Evolutionary conservation across 1,284 basidiomycete genomes (phyloP).

Genomic region (Naganishia sp.): DNA sequence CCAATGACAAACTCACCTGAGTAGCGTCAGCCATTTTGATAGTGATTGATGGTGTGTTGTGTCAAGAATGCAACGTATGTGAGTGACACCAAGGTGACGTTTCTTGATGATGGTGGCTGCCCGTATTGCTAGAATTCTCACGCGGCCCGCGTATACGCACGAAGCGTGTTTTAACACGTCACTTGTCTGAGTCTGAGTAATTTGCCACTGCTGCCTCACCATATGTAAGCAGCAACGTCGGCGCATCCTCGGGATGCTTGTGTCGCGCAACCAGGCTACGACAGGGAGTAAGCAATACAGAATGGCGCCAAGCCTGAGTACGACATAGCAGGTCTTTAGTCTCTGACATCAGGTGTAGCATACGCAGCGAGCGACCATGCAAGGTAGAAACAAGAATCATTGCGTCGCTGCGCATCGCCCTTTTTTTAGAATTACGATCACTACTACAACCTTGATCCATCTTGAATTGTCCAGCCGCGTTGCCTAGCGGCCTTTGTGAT

Average conservation of each 20-base stretch:
- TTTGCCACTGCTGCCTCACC: background rate
- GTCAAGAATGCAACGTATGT: background rate
- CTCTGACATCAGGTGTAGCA: no score
- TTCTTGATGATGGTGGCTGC: background rate
- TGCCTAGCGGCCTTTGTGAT: background rate
- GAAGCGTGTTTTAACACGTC: constrained; percentile 9
- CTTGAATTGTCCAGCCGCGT: background rate
- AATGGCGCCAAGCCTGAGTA: no score
- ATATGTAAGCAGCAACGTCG: no score
- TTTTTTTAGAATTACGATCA: no score
- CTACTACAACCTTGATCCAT: constrained; percentile 1
- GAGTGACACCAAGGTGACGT: background rate
- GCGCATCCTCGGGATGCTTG: no score
- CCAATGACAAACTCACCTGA: constrained; percentile 1
- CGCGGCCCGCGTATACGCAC: constrained; percentile 10
- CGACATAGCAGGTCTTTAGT: no score
- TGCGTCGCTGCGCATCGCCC: no score
- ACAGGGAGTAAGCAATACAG: no score
- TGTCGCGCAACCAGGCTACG: no score
- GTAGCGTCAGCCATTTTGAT: constrained; percentile 11
- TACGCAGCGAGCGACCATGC: no score
- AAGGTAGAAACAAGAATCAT: no score
- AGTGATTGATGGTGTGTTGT: background rate
- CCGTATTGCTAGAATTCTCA: constrained; percentile 16
- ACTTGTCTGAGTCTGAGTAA: background rate